Evolutionary conservation across 192 early-diverging fungal genomes (phyloP).

Genomic region (Borealophlyctis nickersoniae): DNA sequence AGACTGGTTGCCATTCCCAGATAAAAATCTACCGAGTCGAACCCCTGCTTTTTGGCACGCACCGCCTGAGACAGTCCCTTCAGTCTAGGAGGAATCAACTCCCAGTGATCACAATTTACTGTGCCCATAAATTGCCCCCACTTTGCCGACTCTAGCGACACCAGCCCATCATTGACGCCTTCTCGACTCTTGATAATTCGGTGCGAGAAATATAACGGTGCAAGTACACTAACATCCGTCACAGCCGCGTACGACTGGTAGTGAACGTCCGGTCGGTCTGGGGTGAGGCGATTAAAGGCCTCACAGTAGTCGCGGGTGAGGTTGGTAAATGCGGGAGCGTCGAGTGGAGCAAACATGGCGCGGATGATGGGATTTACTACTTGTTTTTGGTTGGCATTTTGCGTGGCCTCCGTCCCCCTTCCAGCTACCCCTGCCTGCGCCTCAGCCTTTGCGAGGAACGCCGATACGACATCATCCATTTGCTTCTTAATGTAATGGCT

Average conservation of each 20-base stretch:
- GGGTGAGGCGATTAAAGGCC: constrained; percentile 85
- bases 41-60: constrained; percentile 30
- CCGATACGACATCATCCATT: constrained; percentile 35
- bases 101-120: constrained; percentile 83
- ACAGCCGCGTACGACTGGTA: constrained; percentile 75
- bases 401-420: not conserved
- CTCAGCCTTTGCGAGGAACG: constrained; percentile 12
- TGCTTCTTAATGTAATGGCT: constrained; percentile 32
- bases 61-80: constrained; percentile 2
- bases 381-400: not conserved
- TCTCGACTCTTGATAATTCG: constrained; percentile 74
- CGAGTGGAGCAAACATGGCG: constrained; percentile 53
- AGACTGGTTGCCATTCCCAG: constrained; percentile 63
- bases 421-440: not conserved
- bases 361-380: constrained; percentile 47
- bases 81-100: constrained; percentile 61
- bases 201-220: constrained; percentile 75
- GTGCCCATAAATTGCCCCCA: constrained; percentile 88
- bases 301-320: constrained; percentile 84
- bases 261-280: constrained; percentile 67
- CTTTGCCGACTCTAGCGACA: constrained; percentile 73
- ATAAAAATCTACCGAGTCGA: constrained; percentile 74
- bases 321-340: constrained; percentile 89
- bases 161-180: constrained; percentile 92
- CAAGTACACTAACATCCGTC: constrained; percentile 55